Evolutionary conservation across 2,329 filamentous ascomycete genomes (phyloP), one percentile per base, ranked within the genome.

Genomic region (Fusarium sp.): DNA sequence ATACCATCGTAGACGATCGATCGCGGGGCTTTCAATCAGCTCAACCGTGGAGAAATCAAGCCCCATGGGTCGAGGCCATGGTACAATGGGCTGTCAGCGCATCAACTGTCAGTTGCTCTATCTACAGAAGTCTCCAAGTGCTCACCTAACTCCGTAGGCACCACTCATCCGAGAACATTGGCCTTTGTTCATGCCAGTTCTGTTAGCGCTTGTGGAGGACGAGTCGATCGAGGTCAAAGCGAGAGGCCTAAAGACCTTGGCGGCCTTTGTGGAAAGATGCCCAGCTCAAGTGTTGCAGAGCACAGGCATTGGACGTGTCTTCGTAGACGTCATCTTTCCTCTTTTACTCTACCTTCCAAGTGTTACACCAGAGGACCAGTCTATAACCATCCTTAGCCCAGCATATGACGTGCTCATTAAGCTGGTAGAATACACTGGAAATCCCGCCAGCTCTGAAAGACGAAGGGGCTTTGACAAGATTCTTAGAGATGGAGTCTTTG

Each of bases 301-400:
- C 47, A 92, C 89, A 0, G 92, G 92, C 1, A 86, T 95, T 10
- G 86, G 85, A 23, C 80, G 85, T 16, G 86, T 95, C 27, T 91
- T 95, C 65, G 86, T 90, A 73, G 87, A 93, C 21, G 87, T 90
- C 5, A 80, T 93, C 3, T 86, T 90, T 69, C 92, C 93, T 1
- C 89, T 90, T 37, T 85, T 97, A n/a, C 85, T 91, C 10, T 92
- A 89, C 73, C 84, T 97, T 8, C 94, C 95, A 1, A 88, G 86
- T 14, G 82, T 97, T 43, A 97, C 93, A 0, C 89, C 92, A 1
- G 91, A 93, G 74, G 77, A 84, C 0, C 92, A 96, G 59, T 92
- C 92, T 6, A 75, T 92, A 3, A 74, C 76, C 3, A 81, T 98
- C 5, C 85, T 97, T 2, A 75, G 78, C 8, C 83, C 85, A 9